phyloP scores from a whole-genome alignment of 805 yeast genomes.

The Candida ulmi region DNA sequence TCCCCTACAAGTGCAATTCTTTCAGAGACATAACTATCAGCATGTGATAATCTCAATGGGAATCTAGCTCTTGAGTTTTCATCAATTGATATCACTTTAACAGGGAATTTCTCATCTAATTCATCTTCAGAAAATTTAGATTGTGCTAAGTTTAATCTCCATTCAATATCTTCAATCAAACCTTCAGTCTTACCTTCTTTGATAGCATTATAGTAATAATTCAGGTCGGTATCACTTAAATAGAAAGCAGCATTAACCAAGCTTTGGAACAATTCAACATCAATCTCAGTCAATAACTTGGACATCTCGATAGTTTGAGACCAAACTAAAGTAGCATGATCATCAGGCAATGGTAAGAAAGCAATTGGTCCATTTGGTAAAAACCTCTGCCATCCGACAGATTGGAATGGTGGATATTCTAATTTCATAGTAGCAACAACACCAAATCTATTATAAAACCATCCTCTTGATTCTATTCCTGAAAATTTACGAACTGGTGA shows the following conservation, averaged over 20 bases:
- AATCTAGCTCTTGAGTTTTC: conserved; percentile 74
- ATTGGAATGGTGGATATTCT: conserved; percentile 63
- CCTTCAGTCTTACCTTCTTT: conserved; percentile 32
- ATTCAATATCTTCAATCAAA: conserved; percentile 61
- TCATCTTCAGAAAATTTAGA: conserved; percentile 32
- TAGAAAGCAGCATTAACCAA: conserved; percentile 83
- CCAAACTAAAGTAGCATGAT: conserved; percentile 92
- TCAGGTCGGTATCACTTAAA: conserved; percentile 71
- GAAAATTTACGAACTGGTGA: conserved; percentile 87
- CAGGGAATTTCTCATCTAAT: conserved; percentile 60
- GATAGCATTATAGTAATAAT: conserved; percentile 52
- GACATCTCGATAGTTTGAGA: conserved; percentile 76
- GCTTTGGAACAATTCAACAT: conserved; percentile 57
- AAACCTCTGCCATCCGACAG: conserved; percentile 91
- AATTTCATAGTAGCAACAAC: conserved; percentile 85
- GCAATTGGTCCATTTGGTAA: conserved; percentile 92
- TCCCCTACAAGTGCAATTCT: conserved; percentile 94
- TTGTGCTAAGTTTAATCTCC: conserved; percentile 52
- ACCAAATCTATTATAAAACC: conserved; percentile 86
- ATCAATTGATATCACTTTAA: conserved; percentile 53
- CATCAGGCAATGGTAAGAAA: conserved; percentile 79
- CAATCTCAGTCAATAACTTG: conserved; percentile 49
- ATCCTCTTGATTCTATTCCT: conserved; percentile 80
- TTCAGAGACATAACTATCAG: conserved; percentile 80
- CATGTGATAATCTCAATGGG: conserved; percentile 85